phyloP scores from a whole-genome alignment of 1,284 basidiomycete genomes.

The Malassezia caprae region DNA sequence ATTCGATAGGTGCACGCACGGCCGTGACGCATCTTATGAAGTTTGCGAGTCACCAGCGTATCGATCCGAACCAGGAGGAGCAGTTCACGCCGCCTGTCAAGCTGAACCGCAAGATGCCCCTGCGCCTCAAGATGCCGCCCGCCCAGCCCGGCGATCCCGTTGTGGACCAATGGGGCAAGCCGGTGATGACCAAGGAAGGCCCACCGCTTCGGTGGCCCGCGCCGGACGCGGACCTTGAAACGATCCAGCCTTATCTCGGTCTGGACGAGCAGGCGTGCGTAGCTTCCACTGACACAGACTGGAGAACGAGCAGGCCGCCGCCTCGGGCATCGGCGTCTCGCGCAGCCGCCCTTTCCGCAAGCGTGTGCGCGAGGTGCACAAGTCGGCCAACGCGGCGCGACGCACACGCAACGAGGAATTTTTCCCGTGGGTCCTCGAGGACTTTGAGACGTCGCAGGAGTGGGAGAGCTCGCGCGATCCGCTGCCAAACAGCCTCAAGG shows the following conservation, averaged over 20 bases:
- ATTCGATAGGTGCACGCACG: slow-evolving; percentile 26
- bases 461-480: slow-evolving; percentile 40
- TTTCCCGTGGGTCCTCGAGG: slow-evolving; percentile 46
- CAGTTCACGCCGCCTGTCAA: slow-evolving; percentile 44
- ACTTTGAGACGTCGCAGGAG: slow-evolving; percentile 41
- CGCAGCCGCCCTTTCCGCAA: slow-evolving; percentile 38
- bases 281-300: neutral
- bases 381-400: slow-evolving; percentile 35
- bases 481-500: slow-evolving; percentile 28
- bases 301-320: slow-evolving; percentile 3
- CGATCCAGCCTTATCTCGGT: slow-evolving; percentile 16
- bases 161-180: slow-evolving; percentile 33
- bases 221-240: slow-evolving; percentile 26
- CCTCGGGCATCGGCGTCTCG: slow-evolving; percentile 3
- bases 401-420: slow-evolving; percentile 42
- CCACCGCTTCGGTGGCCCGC: slow-evolving; percentile 31
- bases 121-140: slow-evolving; percentile 35
- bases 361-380: slow-evolving; percentile 43
- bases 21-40: slow-evolving; percentile 40
- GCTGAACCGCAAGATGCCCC: slow-evolving; percentile 44
- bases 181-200: slow-evolving; percentile 32
- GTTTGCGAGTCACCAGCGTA: slow-evolving; percentile 36
- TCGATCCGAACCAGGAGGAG: slow-evolving; percentile 35
- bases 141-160: slow-evolving; percentile 39
- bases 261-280: neutral